Evolutionary conservation across 2,329 filamentous ascomycete genomes (phyloP), one percentile per base, ranked within the genome.

Genomic region (Fusarium pseudonygamai): DNA sequence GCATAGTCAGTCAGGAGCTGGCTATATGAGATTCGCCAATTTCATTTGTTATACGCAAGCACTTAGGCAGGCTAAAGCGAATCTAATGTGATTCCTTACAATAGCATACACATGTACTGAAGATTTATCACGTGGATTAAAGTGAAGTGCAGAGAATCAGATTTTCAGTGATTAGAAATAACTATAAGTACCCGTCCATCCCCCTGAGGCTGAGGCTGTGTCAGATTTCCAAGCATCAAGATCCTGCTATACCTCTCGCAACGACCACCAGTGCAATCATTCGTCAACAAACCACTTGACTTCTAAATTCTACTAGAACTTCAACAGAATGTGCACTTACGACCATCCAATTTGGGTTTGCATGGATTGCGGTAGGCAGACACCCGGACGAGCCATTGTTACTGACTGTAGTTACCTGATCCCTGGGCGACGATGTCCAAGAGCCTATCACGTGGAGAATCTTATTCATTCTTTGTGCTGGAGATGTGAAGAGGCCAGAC

Each of bases 121-220:
- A 16, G 2, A 12, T 3, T 22, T 3, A 26, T 26, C n/a, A 22
- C 2, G 11, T 0, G 20, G 1, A 14, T 6, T 11, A 3, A 26
- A 14, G 16, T 16, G 0, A 1, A 37, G 3, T 16, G 4, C 4
- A 16, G 7, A 10, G 3, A 15, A 8, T 20, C 12, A 12, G 18
- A 1, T 6, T 2, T 26, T 6, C 18, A 26, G 20, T 28, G 24
- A 26, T 3, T 5, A 22, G 14, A 26, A 6, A 37, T 6, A 26
- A 16, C 49, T 28, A 28, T 16, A 53, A 28, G n/a, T 37, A 26
- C 49, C 16, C 5, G 11, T 22, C 5, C 2, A 13, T 5, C 9
- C 5, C 18, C 24, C 20, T 16, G 1, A 13, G 10, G 15, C 3
- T 12, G 3, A 13, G 8, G 10, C 6, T 10, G 3, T 6, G 7